Conservation (phyloP, 2,329 filamentous ascomycete species). For the Colletotrichum filicis region DNA sequence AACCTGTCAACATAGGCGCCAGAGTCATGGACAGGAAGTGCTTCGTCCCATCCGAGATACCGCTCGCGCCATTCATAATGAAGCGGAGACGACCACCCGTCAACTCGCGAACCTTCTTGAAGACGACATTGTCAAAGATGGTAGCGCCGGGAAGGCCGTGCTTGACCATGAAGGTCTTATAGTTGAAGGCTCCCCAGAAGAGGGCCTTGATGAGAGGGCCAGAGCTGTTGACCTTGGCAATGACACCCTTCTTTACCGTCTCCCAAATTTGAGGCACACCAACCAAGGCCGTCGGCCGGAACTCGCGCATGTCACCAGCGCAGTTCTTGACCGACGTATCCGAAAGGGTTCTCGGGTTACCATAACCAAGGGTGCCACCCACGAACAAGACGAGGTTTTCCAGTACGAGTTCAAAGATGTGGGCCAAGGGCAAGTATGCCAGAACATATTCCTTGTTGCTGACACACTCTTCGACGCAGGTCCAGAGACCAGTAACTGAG, state of each 20-base stretch:
- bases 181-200: constrained; percentile 76
- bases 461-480: constrained; percentile 81
- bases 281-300: constrained; percentile 88
- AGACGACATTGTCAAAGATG: constrained; percentile 84
- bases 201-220: constrained; percentile 78
- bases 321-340: constrained; percentile 90
- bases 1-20: constrained; percentile 93
- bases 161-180: constrained; percentile 68
- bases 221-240: constrained; percentile 79
- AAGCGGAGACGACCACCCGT: constrained; percentile 91
- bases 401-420: constrained; percentile 96
- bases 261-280: constrained; percentile 98
- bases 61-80: constrained; percentile 94
- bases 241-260: constrained; percentile 94
- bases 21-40: constrained; percentile 92
- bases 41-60: constrained; percentile 87
- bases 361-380: constrained; percentile 93
- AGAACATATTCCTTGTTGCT: constrained; percentile 83
- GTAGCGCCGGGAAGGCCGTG: constrained; percentile 72
- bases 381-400: constrained; percentile 92
- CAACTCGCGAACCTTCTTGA: constrained; percentile 89
- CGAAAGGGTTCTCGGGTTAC: constrained; percentile 88
- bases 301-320: constrained; percentile 92
- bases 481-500: constrained; percentile 80
- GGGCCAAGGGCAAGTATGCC: constrained; percentile 92